These are phyloP conservation scores for Nephelium lappaceum DNA, from an alignment of 345 rosid species.

Conservation along the genomic window DNA sequence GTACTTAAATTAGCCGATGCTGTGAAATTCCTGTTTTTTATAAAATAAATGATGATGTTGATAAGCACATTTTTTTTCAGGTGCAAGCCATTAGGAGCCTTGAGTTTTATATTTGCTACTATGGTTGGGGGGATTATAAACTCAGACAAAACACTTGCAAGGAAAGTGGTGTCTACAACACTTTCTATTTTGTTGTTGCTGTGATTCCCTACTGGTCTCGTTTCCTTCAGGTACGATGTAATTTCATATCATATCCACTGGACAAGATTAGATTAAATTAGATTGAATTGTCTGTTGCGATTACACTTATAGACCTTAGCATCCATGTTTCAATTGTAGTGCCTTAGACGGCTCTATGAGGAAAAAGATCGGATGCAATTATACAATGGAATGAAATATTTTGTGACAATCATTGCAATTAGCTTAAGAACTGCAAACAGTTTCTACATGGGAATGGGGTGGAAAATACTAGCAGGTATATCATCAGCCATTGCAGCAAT, in stretches of 20 bases:
- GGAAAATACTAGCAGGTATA: constrained; percentile 45
- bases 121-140: constrained; percentile 70
- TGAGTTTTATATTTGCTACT: constrained; percentile 71
- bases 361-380: constrained; percentile 56
- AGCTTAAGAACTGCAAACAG: constrained; percentile 58
- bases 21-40: neutral
- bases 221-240: constrained; percentile 48
- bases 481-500: constrained; percentile 53
- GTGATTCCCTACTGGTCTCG: constrained; percentile 64
- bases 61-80: constrained; percentile 24
- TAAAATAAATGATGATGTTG: neutral
- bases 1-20: constrained; percentile 25
- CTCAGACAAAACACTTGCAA: constrained; percentile 51
- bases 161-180: constrained; percentile 34
- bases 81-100: constrained; percentile 72
- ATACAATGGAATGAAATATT: constrained; percentile 55
- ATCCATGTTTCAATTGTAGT: constrained; percentile 27
- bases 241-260: too few relatives aligned
- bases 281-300: neutral
- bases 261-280: too few relatives aligned
- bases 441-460: constrained; percentile 33
- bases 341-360: constrained; percentile 56
- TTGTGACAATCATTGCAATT: constrained; percentile 53
- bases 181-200: constrained; percentile 61
- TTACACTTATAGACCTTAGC: neutral